phyloP scores from a whole-genome alignment of 2,329 filamentous ascomycete genomes.

The Sporothrix globosa region DNA sequence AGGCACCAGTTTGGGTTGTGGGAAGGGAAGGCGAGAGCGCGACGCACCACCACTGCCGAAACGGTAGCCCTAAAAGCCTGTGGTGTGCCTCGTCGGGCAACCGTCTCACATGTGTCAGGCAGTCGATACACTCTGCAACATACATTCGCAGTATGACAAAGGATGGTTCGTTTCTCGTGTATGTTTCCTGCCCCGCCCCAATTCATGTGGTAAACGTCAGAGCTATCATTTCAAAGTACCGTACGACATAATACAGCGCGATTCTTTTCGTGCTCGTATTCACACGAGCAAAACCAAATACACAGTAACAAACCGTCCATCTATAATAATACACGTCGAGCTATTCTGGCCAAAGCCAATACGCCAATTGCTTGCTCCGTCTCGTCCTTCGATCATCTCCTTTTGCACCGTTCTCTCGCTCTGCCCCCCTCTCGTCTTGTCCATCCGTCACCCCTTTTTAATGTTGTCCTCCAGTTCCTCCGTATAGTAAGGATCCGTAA shows the following conservation, averaged over 20 bases:
- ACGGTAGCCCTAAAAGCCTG: background rate
- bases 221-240: background rate
- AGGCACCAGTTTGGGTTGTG: constrained; percentile 11
- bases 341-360: background rate
- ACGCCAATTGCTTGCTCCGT: background rate
- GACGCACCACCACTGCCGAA: background rate
- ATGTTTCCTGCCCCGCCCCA: too few species aligned
- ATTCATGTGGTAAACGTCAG: too few species aligned
- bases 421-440: background rate
- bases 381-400: background rate
- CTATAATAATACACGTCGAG: constrained; percentile 23
- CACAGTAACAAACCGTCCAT: background rate
- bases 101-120: constrained; percentile 25
- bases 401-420: background rate
- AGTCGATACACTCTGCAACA: too few species aligned
- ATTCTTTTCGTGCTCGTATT: background rate
- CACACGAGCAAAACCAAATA: background rate
- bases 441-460: background rate
- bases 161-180: too few species aligned
- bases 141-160: too few species aligned
- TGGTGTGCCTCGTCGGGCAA: background rate
- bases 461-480: background rate
- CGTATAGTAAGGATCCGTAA: constrained; percentile 2
- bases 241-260: background rate
- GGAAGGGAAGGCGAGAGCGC: constrained; percentile 3